Evolutionary conservation across 495 filamentous ascomycete genomes (phyloP).

Genomic region (Hyphodiscus hymeniophilus): DNA sequence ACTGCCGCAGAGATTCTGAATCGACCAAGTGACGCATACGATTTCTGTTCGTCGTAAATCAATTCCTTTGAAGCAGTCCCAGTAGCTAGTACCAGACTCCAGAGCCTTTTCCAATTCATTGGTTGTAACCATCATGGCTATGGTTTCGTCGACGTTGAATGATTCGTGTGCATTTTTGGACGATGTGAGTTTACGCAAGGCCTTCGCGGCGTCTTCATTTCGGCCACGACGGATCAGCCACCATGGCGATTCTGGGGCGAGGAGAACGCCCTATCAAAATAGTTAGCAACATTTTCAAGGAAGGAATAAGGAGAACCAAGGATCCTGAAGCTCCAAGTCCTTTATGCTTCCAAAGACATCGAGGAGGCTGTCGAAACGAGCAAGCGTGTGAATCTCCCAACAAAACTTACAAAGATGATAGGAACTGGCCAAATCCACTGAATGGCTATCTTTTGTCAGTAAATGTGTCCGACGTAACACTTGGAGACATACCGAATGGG

Average conservation of each 20-base stretch:
- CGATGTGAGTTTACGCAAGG: constrained; percentile 59
- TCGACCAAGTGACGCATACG: constrained; percentile 38
- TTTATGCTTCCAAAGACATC: too few relatives aligned
- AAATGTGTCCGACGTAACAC: constrained; percentile 44
- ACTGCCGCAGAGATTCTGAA: constrained; percentile 43
- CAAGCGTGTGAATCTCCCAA: too few relatives aligned
- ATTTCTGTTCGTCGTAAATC: constrained; percentile 51
- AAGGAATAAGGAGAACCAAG: too few relatives aligned
- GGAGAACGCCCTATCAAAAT: constrained; percentile 54
- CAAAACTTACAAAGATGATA: too few relatives aligned
- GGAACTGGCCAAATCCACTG: constrained; percentile 85
- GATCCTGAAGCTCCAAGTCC: too few relatives aligned
- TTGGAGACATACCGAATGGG: constrained; percentile 47
- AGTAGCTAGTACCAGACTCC: constrained; percentile 45
- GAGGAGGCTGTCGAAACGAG: too few relatives aligned
- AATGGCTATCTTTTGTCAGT: constrained; percentile 30
- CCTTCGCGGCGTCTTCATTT: constrained; percentile 55
- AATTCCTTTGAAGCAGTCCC: constrained; percentile 46
- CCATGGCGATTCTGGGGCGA: constrained; percentile 71
- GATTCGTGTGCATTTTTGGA: constrained; percentile 36
- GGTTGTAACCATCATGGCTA: constrained; percentile 58
- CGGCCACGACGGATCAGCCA: constrained; percentile 68
- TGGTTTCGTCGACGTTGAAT: constrained; percentile 42
- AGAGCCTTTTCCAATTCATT: constrained; percentile 51
- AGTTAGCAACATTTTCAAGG: too few relatives aligned